A percentile compares a stretch with the other conserved stretches of the same genome.
Conservation (phyloP, 164 flowering plant genomes). For the Houttuynia cordata region DNA sequence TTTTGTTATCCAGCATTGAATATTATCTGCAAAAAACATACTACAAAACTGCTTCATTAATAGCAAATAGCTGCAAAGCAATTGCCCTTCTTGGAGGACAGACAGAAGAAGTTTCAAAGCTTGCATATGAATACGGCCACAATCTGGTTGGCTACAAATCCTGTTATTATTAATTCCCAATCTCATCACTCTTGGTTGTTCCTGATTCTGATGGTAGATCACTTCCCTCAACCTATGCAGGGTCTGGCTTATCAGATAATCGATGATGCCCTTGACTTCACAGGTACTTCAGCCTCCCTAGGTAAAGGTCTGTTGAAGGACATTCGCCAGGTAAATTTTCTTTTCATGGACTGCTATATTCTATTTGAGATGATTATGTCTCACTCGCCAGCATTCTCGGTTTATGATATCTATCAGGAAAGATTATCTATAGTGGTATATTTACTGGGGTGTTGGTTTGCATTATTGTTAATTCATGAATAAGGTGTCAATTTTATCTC, state of each 20-base stretch:
- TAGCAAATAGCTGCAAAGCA: slow-evolving; percentile 91
- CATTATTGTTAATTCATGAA: too few species aligned
- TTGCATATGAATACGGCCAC: slow-evolving; percentile 86
- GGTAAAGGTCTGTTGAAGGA: slow-evolving; percentile 94
- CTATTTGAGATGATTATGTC: background rate
- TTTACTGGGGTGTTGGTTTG: too few species aligned
- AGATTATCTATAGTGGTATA: too few species aligned
- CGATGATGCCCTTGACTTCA: slow-evolving; percentile 92
- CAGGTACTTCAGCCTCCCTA: slow-evolving; percentile 89
- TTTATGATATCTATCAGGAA: too few species aligned
- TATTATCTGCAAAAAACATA: slow-evolving; percentile 89
- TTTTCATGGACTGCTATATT: background rate
- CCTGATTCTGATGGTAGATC: background rate
- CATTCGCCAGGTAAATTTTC: slow-evolving; percentile 71
- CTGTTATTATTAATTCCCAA: background rate
- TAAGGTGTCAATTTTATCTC: background rate
- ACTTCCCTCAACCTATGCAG: slow-evolving; percentile 25
- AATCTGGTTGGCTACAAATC: slow-evolving; percentile 56
- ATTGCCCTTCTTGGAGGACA: slow-evolving; percentile 90
- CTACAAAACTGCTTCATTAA: slow-evolving; percentile 92
- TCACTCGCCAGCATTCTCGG: too few species aligned
- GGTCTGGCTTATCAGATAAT: slow-evolving; percentile 91
- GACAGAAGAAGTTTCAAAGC: slow-evolving; percentile 67
- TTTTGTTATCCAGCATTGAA: slow-evolving; percentile 75
- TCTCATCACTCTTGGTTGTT: background rate